These are phyloP conservation scores for Solanum sejunctum DNA, from an alignment of 257 asterid genomes.

Conservation along the genomic window DNA sequence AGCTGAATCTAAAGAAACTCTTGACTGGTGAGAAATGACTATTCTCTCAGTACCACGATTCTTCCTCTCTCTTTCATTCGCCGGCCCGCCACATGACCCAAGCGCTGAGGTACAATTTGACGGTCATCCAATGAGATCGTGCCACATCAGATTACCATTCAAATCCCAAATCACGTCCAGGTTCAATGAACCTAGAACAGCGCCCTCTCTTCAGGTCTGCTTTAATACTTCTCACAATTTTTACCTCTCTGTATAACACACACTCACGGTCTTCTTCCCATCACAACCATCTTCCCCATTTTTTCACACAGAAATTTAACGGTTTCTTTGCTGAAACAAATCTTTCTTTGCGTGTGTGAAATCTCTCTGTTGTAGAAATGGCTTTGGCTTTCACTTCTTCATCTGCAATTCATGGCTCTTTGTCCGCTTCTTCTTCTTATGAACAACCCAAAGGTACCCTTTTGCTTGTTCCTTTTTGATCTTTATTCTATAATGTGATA, in stretches of 20 bases:
- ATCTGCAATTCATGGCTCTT: slow-evolving; percentile 32
- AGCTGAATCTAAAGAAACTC: not conserved
- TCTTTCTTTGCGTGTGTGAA: not conserved
- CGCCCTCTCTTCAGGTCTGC: slow-evolving; percentile 1
- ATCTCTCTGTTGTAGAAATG: slow-evolving; percentile 12
- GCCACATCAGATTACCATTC: slow-evolving; percentile 20
- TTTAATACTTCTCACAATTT: slow-evolving; percentile 6
- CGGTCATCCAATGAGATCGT: slow-evolving; percentile 4
- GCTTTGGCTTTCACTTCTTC: slow-evolving; percentile 60
- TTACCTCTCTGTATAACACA: not conserved
- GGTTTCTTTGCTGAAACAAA: not conserved
- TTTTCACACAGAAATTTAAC: not conserved
- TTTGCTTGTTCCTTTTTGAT: not conserved
- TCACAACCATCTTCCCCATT: not conserved
- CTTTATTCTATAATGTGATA: not conserved
- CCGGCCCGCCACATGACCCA: slow-evolving; percentile 40
- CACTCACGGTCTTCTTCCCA: not conserved
- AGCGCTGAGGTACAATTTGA: slow-evolving; percentile 20
- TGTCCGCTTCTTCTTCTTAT: slow-evolving; percentile 13
- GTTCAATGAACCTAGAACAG: slow-evolving; percentile 50
- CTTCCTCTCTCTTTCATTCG: not conserved
- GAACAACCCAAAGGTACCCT: slow-evolving; percentile 47
- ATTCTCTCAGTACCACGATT: not conserved
- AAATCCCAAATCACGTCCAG: slow-evolving; percentile 42
- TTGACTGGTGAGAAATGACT: not conserved